Percentiles rank a stretch among this genome's conserved stretches.
Conservation (phyloP, 345 rosid genomes). For the Combretum micranthum region DNA sequence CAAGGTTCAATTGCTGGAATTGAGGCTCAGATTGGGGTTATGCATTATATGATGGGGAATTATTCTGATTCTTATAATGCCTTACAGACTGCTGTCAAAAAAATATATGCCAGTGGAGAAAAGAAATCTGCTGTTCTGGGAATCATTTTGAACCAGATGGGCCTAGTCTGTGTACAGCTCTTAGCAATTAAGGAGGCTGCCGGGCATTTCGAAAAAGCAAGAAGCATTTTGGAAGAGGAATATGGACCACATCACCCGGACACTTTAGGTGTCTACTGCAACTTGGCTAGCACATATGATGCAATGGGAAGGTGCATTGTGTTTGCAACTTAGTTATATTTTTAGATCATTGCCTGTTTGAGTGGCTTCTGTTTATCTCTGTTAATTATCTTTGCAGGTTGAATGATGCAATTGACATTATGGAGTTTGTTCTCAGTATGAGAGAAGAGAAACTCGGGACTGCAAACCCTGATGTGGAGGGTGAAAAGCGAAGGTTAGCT, state of each 20-base stretch:
- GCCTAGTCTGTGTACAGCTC: slow-evolving; percentile 72
- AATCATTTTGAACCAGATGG: slow-evolving; percentile 84
- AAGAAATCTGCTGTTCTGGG: slow-evolving; percentile 74
- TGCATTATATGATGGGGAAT: slow-evolving; percentile 78
- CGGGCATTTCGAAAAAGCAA: slow-evolving; percentile 83
- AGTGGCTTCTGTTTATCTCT: neutral
- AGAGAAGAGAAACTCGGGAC: slow-evolving; percentile 98
- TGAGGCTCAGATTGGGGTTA: slow-evolving; percentile 91
- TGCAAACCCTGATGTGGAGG: slow-evolving; percentile 84
- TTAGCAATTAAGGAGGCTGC: slow-evolving; percentile 81
- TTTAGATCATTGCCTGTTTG: neutral
- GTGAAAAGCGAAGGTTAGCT: slow-evolving; percentile 64
- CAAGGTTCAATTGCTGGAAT: slow-evolving; percentile 77
- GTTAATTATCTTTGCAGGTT: slow-evolving; percentile 31
- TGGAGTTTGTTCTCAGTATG: slow-evolving; percentile 76
- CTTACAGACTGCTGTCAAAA: slow-evolving; percentile 54
- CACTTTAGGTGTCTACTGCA: slow-evolving; percentile 84
- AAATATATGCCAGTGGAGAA: slow-evolving; percentile 74
- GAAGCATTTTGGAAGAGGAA: slow-evolving; percentile 71
- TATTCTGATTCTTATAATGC: slow-evolving; percentile 58
- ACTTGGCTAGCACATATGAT: slow-evolving; percentile 93
- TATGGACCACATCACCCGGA: slow-evolving; percentile 91
- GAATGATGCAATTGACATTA: slow-evolving; percentile 83
- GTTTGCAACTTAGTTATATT: neutral
- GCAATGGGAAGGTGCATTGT: slow-evolving; percentile 86